These are phyloP conservation scores for Pneumocystis wakefieldiae DNA, from an alignment of 1,139 yeast genomes.

Conservation along the genomic window DNA sequence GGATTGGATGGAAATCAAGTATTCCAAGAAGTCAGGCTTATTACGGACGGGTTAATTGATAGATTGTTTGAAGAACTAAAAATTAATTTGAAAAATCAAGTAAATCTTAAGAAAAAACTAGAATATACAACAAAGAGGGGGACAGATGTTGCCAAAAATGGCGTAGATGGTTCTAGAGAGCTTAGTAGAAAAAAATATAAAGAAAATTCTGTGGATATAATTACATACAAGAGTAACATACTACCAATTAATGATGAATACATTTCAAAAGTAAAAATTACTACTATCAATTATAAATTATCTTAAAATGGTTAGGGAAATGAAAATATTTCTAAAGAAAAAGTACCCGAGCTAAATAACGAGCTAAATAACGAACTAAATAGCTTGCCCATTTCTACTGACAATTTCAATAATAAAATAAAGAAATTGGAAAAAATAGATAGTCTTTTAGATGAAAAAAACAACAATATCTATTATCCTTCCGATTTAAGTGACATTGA, in stretches of 20 bases:
- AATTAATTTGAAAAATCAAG: constrained; percentile 29
- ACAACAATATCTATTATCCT: constrained; percentile 2
- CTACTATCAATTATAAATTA: constrained; percentile 17
- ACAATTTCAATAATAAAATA: constrained; percentile 12
- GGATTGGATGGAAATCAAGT: constrained; percentile 86
- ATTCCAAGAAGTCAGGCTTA: constrained; percentile 72
- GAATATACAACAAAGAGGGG: not conserved
- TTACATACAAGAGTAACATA: constrained; percentile 9
- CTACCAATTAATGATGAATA: constrained; percentile 17
- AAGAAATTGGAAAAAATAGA: constrained; percentile 13
- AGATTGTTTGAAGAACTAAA: constrained; percentile 31
- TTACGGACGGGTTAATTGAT: constrained; percentile 48
- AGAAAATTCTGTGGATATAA: constrained; percentile 20
- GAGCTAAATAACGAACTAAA: no score
- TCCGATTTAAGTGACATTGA: constrained; percentile 15
- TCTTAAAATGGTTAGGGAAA: constrained; percentile 19
- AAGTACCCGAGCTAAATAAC: constrained; percentile 6
- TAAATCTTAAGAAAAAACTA: not conserved
- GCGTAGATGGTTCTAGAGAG: constrained; percentile 9
- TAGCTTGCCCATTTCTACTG: constrained; percentile 11
- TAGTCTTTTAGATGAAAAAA: constrained; percentile 4
- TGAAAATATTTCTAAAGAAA: constrained; percentile 14
- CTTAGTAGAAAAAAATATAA: constrained; percentile 16
- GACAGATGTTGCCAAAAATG: not conserved
- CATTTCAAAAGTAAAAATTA: constrained; percentile 18